These are phyloP conservation scores for Gymnopilus junonius DNA, from an alignment of 768 basidiomycete genomes.

Conservation along the genomic window DNA sequence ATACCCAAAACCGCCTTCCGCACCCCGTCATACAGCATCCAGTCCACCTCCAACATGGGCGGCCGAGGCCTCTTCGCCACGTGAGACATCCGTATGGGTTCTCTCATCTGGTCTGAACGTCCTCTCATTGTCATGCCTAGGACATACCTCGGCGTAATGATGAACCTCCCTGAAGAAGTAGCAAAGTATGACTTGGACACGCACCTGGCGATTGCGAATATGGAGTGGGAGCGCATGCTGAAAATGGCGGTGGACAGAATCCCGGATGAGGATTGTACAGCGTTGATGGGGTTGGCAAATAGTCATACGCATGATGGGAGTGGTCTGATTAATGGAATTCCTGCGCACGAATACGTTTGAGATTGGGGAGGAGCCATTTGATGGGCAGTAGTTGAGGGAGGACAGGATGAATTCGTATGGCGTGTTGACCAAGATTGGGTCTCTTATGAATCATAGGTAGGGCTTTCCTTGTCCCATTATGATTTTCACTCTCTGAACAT, in stretches of 20 bases:
- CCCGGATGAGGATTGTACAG: constrained; percentile 22
- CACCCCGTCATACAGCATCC: background rate
- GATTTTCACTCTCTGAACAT: background rate
- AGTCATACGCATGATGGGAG: constrained; percentile 32
- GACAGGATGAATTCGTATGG: constrained; percentile 5
- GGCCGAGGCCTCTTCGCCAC: constrained; percentile 4
- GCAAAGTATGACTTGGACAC: background rate
- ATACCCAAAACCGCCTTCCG: background rate
- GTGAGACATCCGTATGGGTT: background rate
- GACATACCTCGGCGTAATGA: background rate
- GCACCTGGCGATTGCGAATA: background rate
- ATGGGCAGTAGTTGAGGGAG: background rate
- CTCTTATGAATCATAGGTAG: constrained; percentile 32
- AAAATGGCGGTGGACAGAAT: constrained; percentile 5
- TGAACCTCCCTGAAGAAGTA: background rate
- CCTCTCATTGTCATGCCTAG: constrained; percentile 9
- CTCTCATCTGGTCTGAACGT: constrained; percentile 8
- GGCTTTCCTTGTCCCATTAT: background rate
- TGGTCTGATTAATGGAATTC: constrained; percentile 31
- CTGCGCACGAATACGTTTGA: constrained; percentile 31
- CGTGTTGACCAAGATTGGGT: constrained; percentile 22
- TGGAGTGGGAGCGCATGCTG: background rate
- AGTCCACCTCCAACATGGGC: background rate
- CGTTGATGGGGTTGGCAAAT: constrained; percentile 24
- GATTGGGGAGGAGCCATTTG: background rate